Conservation (phyloP, 345 rosid species). For the Xanthoceras sorbifolium region DNA sequence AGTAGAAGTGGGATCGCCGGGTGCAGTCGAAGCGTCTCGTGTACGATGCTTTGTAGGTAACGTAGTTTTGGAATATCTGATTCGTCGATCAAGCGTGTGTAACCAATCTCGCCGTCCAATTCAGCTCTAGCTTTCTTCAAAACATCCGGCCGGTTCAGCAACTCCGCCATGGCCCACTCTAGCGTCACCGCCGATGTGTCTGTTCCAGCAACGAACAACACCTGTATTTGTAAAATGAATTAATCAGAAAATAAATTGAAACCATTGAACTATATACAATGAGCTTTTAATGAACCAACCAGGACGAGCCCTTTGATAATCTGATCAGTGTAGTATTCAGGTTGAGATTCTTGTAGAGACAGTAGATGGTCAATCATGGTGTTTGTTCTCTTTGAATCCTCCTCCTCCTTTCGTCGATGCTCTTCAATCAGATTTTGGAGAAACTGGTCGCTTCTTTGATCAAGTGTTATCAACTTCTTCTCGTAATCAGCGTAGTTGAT, state of each 20-base stretch:
- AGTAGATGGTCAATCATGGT: conserved; percentile 43
- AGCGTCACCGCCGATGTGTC: conserved; percentile 9
- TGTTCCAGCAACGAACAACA: conserved; percentile 8
- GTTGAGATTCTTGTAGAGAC: conserved; percentile 35
- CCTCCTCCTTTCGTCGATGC: conserved; percentile 8
- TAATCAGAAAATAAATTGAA: no score
- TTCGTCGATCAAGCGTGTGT: conserved; percentile 9
- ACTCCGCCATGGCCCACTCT: conserved; percentile 21
- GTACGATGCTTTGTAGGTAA: conserved; percentile 11
- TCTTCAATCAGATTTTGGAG: conserved; percentile 37
- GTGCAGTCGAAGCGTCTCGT: background rate
- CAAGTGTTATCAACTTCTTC: conserved; percentile 23
- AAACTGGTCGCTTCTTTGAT: conserved; percentile 26
- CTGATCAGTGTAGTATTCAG: conserved; percentile 22
- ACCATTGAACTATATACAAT: no score
- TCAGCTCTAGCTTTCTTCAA: conserved; percentile 7
- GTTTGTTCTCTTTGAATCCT: background rate
- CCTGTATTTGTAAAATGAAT: background rate
- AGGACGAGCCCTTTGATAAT: conserved; percentile 40
- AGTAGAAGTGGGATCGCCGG: conserved; percentile 3
- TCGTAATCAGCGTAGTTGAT: conserved; percentile 22
- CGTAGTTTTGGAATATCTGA: conserved; percentile 9
- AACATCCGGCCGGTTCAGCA: conserved; percentile 2
- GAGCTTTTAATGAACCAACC: background rate
- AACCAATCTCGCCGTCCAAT: background rate